These are phyloP conservation scores for Amauroascus niger DNA, from an alignment of 2,329 filamentous ascomycete species.

Conservation along the genomic window DNA sequence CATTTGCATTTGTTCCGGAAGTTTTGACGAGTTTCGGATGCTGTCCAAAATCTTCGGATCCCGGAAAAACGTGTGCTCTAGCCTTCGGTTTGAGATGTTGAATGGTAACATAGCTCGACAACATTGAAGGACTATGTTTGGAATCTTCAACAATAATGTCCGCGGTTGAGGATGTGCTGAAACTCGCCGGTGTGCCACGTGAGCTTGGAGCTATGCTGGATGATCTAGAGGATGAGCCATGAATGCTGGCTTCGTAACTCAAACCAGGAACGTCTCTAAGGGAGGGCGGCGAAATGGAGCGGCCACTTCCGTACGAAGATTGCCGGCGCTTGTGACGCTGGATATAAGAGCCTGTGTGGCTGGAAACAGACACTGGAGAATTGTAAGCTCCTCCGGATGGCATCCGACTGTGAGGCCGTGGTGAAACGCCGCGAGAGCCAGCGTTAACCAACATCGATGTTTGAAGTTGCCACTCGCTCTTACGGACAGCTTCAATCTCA, in stretches of 20 bases:
- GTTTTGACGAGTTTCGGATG: slow-evolving; percentile 36
- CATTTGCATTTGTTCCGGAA: slow-evolving; percentile 21
- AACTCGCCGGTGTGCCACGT: slow-evolving; percentile 36
- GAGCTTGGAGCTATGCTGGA: slow-evolving; percentile 38
- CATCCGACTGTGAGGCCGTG: slow-evolving; percentile 14
- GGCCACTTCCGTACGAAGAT: slow-evolving; percentile 29
- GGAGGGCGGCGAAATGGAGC: slow-evolving; percentile 38
- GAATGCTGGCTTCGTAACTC: slow-evolving; percentile 33
- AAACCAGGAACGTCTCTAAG: slow-evolving; percentile 37
- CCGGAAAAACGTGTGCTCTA: slow-evolving; percentile 25
- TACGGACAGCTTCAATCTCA: slow-evolving; percentile 10
- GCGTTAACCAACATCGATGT: not conserved
- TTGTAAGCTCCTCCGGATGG: slow-evolving; percentile 21
- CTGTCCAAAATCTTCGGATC: slow-evolving; percentile 25
- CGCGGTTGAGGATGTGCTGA: slow-evolving; percentile 31
- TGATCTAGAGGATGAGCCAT: slow-evolving; percentile 33
- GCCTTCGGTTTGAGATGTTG: slow-evolving; percentile 23
- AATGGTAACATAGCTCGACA: slow-evolving; percentile 30
- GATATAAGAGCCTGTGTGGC: slow-evolving; percentile 27
- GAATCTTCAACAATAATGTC: slow-evolving; percentile 30
- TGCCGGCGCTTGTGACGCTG: slow-evolving; percentile 30
- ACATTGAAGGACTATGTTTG: slow-evolving; percentile 28
- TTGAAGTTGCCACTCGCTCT: slow-evolving; percentile 13
- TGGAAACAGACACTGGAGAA: slow-evolving; percentile 24
- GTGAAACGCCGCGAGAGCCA: slow-evolving; percentile 9